Evolutionary conservation across 768 basidiomycete species (phyloP), one percentile per base, ranked within the genome.

Genomic region (Termitomyces sp.): DNA sequence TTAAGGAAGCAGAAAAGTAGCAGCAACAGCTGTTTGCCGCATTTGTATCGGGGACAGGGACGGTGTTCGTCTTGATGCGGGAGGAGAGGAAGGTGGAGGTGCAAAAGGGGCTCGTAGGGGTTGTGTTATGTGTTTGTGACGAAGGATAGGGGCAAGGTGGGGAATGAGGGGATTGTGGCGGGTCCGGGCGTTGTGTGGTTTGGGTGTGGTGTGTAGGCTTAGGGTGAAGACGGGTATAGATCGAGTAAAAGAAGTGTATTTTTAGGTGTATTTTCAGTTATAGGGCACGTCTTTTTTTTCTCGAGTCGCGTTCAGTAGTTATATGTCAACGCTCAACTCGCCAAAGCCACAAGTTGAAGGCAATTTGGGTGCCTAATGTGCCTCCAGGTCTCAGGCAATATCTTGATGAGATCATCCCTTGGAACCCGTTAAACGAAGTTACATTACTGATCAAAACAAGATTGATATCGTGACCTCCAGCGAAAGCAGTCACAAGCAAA

Each of bases 51-150:
- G 87, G 85, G 11, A 75, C 81, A 36, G 71, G 69, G 38, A 76
- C 78, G 12, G 68, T 74, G 54, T 76, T 78, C 66, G 76, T 75
- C 52, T 84, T 46, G 66, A 68, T 57, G 66, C 67, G 38, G 62
- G 70, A 49, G 61, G 64, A 69, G 51, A 64, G 66, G 63, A 70
- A 74, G 52, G 69, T 75, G 20, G 67, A 67, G 36, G 70, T 86
- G 28, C 86, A 85, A 0, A 59, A 65, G 11, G 75, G 75, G 4
- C 58, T 85, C 13, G 65, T 64, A 58, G 87, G 87, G 4, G 77
- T 78, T 6, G 80, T 82, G 11, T n/a, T 89, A 83, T 70, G 79
- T 81, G 8, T 69, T 84, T 57, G 73, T 86, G 50, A 79, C 75
- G 57, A 76, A 66, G 64, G 73, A 71, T 65, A 73, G 73, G 63